phyloP scores from a whole-genome alignment of 305 asterid genomes.

The Ilex paraguariensis region DNA sequence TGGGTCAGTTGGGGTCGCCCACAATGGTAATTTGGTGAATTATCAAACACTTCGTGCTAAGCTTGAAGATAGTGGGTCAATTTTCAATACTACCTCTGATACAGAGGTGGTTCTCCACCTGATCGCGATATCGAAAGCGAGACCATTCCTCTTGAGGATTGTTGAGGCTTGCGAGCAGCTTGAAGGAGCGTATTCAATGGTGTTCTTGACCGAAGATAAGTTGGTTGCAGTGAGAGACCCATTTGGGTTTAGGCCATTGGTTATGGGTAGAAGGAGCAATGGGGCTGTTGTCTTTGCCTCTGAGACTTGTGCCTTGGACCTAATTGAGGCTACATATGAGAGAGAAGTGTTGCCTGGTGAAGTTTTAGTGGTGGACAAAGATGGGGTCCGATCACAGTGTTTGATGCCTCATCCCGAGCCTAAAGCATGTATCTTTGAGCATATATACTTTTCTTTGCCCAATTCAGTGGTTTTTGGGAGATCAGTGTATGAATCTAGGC shows the following conservation, averaged over 20 bases:
- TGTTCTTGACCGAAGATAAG: conserved; percentile 76
- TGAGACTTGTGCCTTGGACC: conserved; percentile 82
- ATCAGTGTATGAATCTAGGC: conserved; percentile 49
- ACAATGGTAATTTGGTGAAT: conserved; percentile 89
- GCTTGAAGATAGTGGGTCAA: conserved; percentile 80
- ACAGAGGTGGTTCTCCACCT: conserved; percentile 83
- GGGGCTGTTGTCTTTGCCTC: conserved; percentile 89
- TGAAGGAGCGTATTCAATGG: conserved; percentile 91
- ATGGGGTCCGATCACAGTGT: conserved; percentile 57
- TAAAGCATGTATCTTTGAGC: conserved; percentile 63
- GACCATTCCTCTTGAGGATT: conserved; percentile 73
- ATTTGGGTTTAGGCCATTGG: conserved; percentile 79
- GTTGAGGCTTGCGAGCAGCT: conserved; percentile 84
- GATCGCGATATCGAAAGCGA: conserved; percentile 68
- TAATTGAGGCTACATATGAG: conserved; percentile 77
- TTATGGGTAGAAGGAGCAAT: conserved; percentile 82
- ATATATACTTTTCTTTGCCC: conserved; percentile 53
- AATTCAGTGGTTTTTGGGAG: conserved; percentile 49
- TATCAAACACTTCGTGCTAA: conserved; percentile 61
- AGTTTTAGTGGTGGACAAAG: conserved; percentile 73
- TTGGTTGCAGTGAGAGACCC: conserved; percentile 85
- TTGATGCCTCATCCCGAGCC: conserved; percentile 49
- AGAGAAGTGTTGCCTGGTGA: conserved; percentile 85
- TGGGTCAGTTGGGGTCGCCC: conserved; percentile 93
- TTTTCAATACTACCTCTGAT: conserved; percentile 74